phyloP scores from a whole-genome alignment of 805 yeast genomes.

The Ogataea nitratoaversa region DNA sequence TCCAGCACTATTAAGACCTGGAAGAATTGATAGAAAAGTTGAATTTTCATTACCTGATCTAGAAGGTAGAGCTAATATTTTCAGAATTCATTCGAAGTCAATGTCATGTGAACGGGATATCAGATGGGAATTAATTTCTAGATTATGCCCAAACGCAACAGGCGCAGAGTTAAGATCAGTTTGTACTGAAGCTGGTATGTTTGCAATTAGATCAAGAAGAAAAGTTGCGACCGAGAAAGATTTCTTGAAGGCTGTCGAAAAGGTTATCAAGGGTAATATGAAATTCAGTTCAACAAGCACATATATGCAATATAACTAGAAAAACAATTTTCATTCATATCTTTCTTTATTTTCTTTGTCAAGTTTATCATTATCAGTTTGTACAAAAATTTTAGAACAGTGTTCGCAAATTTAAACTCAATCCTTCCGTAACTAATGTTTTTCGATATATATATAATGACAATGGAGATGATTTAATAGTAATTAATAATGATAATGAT shows the following conservation, averaged over 20 bases:
- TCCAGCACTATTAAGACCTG: conserved; percentile 97
- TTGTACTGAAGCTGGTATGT: conserved; percentile 99
- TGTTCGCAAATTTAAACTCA: too few species aligned
- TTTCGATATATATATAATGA: too few species aligned
- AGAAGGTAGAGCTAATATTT: conserved; percentile 96
- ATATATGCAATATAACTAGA: conserved; percentile 94
- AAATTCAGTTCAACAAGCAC: conserved; percentile 95
- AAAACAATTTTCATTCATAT: background rate
- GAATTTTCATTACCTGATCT: conserved; percentile 95
- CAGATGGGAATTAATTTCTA: conserved; percentile 96
- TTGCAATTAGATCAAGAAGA: conserved; percentile 96
- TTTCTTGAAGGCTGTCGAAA: conserved; percentile 94
- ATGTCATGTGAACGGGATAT: conserved; percentile 98
- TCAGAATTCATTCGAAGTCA: conserved; percentile 94
- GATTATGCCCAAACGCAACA: conserved; percentile 96
- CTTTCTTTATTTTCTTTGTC: background rate
- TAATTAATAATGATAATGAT: too few species aligned
- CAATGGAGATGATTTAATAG: too few species aligned
- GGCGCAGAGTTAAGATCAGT: conserved; percentile 99
- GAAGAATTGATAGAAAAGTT: conserved; percentile 97
- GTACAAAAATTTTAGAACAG: background rate
- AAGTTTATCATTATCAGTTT: too few species aligned
- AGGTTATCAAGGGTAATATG: conserved; percentile 97
- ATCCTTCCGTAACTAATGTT: too few species aligned
- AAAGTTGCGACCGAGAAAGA: conserved; percentile 98